Conservation (phyloP, 345 rosid species). For the Populus euphratica region DNA sequence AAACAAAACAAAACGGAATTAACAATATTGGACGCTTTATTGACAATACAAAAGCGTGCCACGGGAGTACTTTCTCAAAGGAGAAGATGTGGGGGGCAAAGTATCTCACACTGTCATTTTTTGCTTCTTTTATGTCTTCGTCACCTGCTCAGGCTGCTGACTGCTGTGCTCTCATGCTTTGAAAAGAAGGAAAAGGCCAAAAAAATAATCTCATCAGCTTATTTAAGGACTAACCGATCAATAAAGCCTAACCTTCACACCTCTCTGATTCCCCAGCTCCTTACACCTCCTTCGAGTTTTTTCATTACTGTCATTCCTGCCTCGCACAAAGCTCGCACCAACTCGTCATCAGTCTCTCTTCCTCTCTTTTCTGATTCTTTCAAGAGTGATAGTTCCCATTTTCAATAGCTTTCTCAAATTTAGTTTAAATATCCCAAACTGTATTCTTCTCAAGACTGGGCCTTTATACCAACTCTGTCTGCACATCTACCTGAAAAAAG, state of each 20-base stretch:
- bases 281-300: background rate
- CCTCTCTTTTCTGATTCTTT: background rate
- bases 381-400: background rate
- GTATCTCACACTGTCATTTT: background rate
- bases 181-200: background rate
- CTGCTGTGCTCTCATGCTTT: background rate
- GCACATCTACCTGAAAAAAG: background rate
- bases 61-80: conserved; percentile 14
- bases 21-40: background rate
- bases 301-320: too few relatives aligned
- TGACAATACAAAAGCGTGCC: background rate
- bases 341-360: background rate
- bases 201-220: background rate
- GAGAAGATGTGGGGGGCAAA: background rate
- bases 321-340: background rate
- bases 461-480: background rate
- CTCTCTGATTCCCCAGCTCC: background rate
- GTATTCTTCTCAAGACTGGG: background rate
- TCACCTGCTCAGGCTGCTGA: background rate
- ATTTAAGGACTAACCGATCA: background rate
- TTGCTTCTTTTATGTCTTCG: background rate
- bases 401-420: background rate
- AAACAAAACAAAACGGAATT: too few relatives aligned
- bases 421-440: background rate
- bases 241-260: background rate